Percentiles rank a stretch among this genome's conserved stretches.
Conservation (phyloP, 352 stramenopile species). For the Pythium dissotocum region DNA sequence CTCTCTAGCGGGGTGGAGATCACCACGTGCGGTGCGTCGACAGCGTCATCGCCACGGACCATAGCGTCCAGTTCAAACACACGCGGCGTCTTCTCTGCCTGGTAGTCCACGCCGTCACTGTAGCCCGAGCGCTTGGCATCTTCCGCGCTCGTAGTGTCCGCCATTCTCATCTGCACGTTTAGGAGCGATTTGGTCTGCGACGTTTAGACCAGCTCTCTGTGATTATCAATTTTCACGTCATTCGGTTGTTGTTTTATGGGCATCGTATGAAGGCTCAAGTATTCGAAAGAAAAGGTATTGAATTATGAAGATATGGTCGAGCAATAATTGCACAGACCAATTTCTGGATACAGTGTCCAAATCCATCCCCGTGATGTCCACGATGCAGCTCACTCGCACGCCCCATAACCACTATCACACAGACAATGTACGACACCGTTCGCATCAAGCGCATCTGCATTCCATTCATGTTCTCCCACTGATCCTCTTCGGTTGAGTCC, state of each 20-base stretch:
- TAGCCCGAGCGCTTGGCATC: background rate
- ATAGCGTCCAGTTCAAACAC: conserved; percentile 2
- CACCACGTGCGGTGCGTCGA: background rate
- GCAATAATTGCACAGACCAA: too few species aligned
- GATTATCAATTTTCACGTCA: background rate
- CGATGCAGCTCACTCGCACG: too few species aligned
- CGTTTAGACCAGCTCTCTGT: background rate
- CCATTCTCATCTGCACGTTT: background rate
- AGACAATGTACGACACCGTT: background rate
- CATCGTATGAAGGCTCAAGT: too few species aligned
- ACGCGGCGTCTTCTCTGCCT: conserved; percentile 18
- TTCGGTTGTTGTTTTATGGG: too few species aligned
- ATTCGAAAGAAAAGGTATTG: background rate
- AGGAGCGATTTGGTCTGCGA: background rate
- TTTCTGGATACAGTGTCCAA: too few species aligned
- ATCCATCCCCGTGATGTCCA: too few species aligned
- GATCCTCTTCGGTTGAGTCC: conserved; percentile 16
- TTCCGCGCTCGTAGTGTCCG: background rate
- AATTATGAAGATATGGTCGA: background rate
- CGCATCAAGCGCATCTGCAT: conserved; percentile 26
- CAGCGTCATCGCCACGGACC: background rate
- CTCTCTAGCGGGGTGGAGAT: background rate
- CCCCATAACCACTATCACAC: background rate
- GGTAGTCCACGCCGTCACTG: conserved; percentile 4
- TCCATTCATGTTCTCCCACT: conserved; percentile 26